phyloP scores from a whole-genome alignment of 306 rosid species.

The Arachis hypogaea region DNA sequence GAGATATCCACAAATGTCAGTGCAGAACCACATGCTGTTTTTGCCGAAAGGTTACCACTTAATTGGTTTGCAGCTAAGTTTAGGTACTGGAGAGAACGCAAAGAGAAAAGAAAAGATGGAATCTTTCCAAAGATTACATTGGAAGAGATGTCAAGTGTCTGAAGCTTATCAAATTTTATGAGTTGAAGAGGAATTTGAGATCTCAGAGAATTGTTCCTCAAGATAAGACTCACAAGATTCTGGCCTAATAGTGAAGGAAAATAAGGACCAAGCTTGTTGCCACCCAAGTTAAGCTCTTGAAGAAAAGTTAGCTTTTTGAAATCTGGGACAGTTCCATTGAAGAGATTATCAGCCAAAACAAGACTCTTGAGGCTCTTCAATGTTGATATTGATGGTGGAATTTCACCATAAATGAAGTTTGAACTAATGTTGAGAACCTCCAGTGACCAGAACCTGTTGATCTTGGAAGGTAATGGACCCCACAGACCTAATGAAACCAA shows the following conservation, averaged over 20 bases:
- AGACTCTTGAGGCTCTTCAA: conserved; percentile 62
- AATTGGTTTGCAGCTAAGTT: conserved; percentile 65
- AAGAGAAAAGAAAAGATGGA: conserved; percentile 60
- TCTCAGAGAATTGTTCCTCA: conserved; percentile 70
- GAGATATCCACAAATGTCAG: conserved; percentile 76
- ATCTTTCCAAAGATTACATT: conserved; percentile 66
- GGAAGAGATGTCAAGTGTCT: conserved; percentile 66
- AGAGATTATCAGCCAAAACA: conserved; percentile 66
- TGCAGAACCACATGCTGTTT: conserved; percentile 52
- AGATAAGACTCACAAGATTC: conserved; percentile 49
- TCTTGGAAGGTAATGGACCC: conserved; percentile 84
- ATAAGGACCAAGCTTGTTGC: conserved; percentile 69
- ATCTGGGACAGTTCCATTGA: conserved; percentile 83
- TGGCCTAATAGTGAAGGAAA: conserved; percentile 61
- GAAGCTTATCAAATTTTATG: conserved; percentile 48
- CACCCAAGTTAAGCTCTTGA: conserved; percentile 67
- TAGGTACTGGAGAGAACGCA: conserved; percentile 65
- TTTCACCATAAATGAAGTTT: conserved; percentile 69
- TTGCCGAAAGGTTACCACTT: conserved; percentile 62
- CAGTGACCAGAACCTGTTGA: conserved; percentile 63
- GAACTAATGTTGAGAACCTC: conserved; percentile 76
- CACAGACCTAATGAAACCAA: conserved; percentile 77
- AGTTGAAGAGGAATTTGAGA: conserved; percentile 56
- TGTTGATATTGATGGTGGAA: conserved; percentile 63
- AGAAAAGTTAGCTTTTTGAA: conserved; percentile 53